Evolutionary conservation across 306 rosid species (phyloP).

Genomic region (Cucurbita argyrosperma): DNA sequence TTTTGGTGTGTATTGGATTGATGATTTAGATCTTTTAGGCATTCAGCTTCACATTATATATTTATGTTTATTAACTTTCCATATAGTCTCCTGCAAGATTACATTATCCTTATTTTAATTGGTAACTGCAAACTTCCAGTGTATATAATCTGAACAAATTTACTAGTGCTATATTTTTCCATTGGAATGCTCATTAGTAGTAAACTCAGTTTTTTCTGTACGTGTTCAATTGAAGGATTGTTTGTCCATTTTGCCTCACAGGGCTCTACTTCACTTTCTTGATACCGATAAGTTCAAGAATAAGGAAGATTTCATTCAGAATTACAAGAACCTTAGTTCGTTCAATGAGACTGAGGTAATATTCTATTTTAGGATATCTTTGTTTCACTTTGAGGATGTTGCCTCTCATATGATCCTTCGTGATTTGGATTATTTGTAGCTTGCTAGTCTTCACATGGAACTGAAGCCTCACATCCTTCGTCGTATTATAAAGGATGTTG

Average conservation of each 20-base stretch:
- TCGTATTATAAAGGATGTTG: conserved; percentile 97
- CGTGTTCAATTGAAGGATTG: not conserved
- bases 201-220: not conserved
- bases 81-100: not conserved
- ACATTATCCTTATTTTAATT: not conserved
- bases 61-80: not conserved
- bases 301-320: conserved; percentile 92
- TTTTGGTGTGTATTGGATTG: not conserved
- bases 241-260: conserved; percentile 6
- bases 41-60: not conserved
- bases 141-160: not conserved
- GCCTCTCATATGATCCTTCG: not conserved
- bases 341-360: conserved; percentile 92
- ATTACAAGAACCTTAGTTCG: conserved; percentile 94
- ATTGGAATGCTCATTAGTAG: not conserved
- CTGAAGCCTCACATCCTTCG: conserved; percentile 97
- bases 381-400: not conserved
- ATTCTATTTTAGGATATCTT: not conserved
- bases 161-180: not conserved
- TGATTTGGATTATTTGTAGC: conserved; percentile 29
- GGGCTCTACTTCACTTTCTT: conserved; percentile 98
- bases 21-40: not conserved
- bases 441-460: conserved; percentile 96
- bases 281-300: conserved; percentile 74
- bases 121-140: not conserved